Conservation (phyloP, 345 rosid genomes). For the Arabis alpina region DNA sequence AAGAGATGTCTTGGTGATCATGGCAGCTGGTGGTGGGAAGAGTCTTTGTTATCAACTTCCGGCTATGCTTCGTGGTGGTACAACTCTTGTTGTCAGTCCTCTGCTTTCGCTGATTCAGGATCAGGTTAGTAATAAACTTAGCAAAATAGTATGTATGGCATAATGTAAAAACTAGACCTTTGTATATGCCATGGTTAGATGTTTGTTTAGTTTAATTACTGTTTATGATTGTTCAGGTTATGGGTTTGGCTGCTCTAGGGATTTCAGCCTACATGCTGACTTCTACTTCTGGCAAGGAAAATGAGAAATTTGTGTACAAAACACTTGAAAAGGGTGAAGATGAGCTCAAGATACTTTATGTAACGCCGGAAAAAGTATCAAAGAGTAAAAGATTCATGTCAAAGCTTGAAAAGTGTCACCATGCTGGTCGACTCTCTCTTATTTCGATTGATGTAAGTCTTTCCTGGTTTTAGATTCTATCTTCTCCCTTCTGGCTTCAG, state of each 20-base stretch:
- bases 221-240: slow-evolving; percentile 56
- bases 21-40: slow-evolving; percentile 99
- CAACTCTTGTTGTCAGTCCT: slow-evolving; percentile 90
- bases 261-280: slow-evolving; percentile 86
- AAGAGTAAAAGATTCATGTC: slow-evolving; percentile 99
- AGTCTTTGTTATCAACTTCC: slow-evolving; percentile 98
- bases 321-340: slow-evolving; percentile 93
- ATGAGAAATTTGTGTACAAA: slow-evolving; percentile 87
- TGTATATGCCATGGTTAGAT: slow-evolving; percentile 6
- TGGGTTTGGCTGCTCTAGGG: slow-evolving; percentile 88
- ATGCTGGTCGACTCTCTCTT: slow-evolving; percentile 73
- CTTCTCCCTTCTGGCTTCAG: not conserved
- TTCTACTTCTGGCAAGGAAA: slow-evolving; percentile 84
- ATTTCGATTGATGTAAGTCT: slow-evolving; percentile 84
- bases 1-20: slow-evolving; percentile 86
- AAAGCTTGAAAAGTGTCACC: slow-evolving; percentile 92
- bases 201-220: not conserved
- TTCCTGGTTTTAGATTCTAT: slow-evolving; percentile 15
- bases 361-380: slow-evolving; percentile 93
- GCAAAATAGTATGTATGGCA: not conserved
- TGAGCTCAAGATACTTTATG: slow-evolving; percentile 79
- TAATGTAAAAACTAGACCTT: not conserved
- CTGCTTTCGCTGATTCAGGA: slow-evolving; percentile 93
- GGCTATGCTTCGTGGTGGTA: slow-evolving; percentile 68
- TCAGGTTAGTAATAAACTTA: slow-evolving; percentile 56